Evolutionary conservation across 352 stramenopile species (phyloP), one percentile per base, ranked within the genome.

Genomic region (Plasmopara viticola): DNA sequence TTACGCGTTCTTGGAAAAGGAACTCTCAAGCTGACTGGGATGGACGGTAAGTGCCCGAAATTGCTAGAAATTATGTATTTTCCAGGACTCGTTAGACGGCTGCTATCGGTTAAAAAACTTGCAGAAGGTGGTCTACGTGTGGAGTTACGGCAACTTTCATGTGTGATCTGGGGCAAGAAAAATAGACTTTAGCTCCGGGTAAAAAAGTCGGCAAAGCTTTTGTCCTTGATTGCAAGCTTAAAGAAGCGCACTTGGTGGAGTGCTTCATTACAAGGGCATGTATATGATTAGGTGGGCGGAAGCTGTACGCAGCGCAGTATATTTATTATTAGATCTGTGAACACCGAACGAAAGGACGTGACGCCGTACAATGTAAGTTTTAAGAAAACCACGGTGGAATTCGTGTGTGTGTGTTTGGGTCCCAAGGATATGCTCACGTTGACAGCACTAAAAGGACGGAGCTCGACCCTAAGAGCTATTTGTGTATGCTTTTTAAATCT

Each of bases 41-140:
- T 41, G 12, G n/a, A n/a, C 15, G 9, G 47, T 59, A 12, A 46
- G 44, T 17, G 53, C 48, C 15, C 10, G 1, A 25, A 3, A 3
- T 3, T 25, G 20, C 20, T 50, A 13, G 31, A 59, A 4, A 44
- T 49, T 12, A 13, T 64, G 0, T 44, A 59, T 35, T 58, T 69
- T 18, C 61, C 56, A 13, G 49, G 20, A 25, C 20, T 25, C 20
- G 20, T 3, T 25, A 25, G 20, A 25, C 20, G 20, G 20, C 20
- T 25, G 20, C 39, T 44, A 15, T 44, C 39, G 39, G n/a, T 44
- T 28, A 15, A 46, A 12, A 66, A 62, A 40, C 47, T 66, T 2
- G 38, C 62, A 4, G 38, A 51, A 46, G 29, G 41, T 5, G 44
- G 38, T 25, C 20, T 25, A 25, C 20, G 20, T 25, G 20, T 25